Evolutionary conservation across 1,284 basidiomycete species (phyloP).

Genomic region (Irpex sp.): DNA sequence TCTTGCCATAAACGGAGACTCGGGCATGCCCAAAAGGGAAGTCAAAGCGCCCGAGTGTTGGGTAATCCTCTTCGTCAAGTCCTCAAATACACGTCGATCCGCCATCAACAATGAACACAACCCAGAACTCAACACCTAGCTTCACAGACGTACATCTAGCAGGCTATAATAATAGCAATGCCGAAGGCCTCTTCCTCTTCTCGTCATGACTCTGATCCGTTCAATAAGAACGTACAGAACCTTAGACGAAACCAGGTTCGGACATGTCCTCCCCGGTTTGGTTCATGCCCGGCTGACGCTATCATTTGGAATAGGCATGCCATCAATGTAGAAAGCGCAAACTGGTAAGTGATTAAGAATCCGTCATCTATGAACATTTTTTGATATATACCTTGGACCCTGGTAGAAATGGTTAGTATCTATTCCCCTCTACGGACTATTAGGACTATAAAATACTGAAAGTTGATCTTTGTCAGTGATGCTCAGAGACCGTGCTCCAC

Average conservation of each 20-base stretch:
- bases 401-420: conserved; percentile 11
- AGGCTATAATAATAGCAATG: conserved; percentile 2
- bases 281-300: not conserved
- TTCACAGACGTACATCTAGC: not conserved
- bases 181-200: conserved; percentile 3
- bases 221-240: conserved; percentile 10
- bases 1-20: not conserved
- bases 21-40: not conserved
- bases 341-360: conserved; percentile 3
- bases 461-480: conserved; percentile 1
- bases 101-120: not conserved
- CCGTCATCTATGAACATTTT: not conserved
- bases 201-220: conserved; percentile 4
- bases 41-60: not conserved
- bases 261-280: not conserved
- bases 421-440: not conserved
- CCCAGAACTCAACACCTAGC: not conserved
- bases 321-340: conserved; percentile 15
- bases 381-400: not conserved
- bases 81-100: not conserved
- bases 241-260: conserved; percentile 14
- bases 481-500: conserved; percentile 13
- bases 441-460: too few relatives aligned
- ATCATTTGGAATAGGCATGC: conserved; percentile 7
- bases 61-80: not conserved